Percentiles rank a stretch among this genome's conserved stretches.
These are phyloP conservation scores for Sarocladium brachiariae DNA, from an alignment of 2,329 filamentous ascomycete genomes.

Conservation along the genomic window DNA sequence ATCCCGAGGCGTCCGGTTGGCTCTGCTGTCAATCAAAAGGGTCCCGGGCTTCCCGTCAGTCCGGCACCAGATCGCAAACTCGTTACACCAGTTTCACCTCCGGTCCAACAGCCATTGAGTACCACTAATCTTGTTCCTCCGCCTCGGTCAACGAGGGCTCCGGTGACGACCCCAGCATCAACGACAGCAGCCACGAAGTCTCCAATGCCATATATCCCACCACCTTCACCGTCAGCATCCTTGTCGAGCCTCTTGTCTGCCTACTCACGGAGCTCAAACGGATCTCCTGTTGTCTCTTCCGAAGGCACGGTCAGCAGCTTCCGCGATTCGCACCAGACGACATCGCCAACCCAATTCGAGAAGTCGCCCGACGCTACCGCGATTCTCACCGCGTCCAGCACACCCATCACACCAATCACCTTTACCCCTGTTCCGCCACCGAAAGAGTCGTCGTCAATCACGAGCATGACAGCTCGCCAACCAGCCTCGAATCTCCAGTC, in stretches of 20 bases:
- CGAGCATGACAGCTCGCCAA: neutral
- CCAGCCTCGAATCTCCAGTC: neutral
- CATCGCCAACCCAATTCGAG: constrained; percentile 18
- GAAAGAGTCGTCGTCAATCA: neutral
- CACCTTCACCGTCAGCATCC: constrained; percentile 20
- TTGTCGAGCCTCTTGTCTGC: constrained; percentile 50
- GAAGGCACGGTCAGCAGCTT: constrained; percentile 25
- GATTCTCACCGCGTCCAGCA: constrained; percentile 16
- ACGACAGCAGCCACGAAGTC: constrained; percentile 16
- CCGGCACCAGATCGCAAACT: neutral
- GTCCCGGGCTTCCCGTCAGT: constrained; percentile 1
- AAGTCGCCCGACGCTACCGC: neutral
- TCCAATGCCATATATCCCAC: constrained; percentile 13
- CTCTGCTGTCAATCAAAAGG: neutral
- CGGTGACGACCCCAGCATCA: no score
- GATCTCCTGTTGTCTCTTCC: constrained; percentile 35
- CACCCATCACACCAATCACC: constrained; percentile 12
- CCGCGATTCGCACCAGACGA: constrained; percentile 17
- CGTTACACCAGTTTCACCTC: neutral
- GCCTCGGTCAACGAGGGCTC: no score
- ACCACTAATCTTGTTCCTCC: neutral
- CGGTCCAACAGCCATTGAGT: neutral
- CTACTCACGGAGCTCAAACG: constrained; percentile 42
- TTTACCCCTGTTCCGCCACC: neutral
- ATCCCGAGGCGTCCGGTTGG: constrained; percentile 11